A percentile compares a stretch with the other conserved stretches of the same genome.
Conservation (phyloP, 2,329 filamentous ascomycete species). For the Verticillium dahliae region DNA sequence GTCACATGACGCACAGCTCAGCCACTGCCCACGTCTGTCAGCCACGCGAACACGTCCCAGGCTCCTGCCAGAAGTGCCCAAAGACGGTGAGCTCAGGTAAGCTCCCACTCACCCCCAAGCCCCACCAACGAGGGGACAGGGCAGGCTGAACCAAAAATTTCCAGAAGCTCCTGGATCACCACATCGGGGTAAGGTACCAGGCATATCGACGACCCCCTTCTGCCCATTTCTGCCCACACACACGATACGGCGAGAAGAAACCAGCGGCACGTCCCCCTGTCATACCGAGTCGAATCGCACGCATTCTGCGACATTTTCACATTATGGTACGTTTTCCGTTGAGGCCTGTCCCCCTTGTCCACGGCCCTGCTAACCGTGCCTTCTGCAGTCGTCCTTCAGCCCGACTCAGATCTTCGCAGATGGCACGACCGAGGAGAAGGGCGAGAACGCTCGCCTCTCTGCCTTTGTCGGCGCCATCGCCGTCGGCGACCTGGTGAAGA, state of each 20-base stretch:
- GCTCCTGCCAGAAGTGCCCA: background rate
- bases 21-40: background rate
- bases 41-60: background rate
- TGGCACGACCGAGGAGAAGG: slow-evolving; percentile 95
- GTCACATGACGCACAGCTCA: slow-evolving; percentile 2
- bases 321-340: background rate
- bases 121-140: background rate
- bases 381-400: slow-evolving; percentile 56
- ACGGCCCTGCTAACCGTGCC: background rate
- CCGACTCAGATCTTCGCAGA: slow-evolving; percentile 98
- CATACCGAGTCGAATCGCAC: background rate
- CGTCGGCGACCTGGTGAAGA: slow-evolving; percentile 95
- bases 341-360: background rate
- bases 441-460: slow-evolving; percentile 97
- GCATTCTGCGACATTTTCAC: background rate
- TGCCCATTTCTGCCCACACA: background rate
- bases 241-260: background rate
- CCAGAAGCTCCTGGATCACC: slow-evolving; percentile 1
- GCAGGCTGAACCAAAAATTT: slow-evolving; percentile 1
- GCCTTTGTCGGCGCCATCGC: slow-evolving; percentile 98
- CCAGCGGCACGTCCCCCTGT: background rate
- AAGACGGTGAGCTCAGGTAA: background rate
- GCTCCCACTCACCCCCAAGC: background rate
- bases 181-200: background rate
- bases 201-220: background rate